Percentiles rank a stretch among this genome's conserved stretches.
phyloP scores from a whole-genome alignment of 140 eudicot genomes.

The Oenanthe javanica region DNA sequence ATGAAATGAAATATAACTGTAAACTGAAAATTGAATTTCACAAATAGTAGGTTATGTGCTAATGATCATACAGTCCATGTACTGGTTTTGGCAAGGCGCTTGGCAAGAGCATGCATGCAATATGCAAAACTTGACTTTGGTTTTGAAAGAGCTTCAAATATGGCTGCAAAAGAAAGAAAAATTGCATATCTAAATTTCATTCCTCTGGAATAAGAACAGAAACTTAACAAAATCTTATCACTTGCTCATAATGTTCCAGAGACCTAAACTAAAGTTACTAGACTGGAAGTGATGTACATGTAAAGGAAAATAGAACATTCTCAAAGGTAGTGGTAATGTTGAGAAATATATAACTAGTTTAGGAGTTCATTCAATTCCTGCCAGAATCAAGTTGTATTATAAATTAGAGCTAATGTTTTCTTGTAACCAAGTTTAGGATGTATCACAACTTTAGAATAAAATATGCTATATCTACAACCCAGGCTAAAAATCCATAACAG shows the following conservation, averaged over 20 bases:
- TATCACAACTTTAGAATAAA: neutral
- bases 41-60: neutral
- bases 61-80: slow-evolving; percentile 63
- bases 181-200: neutral
- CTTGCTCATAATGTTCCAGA: neutral
- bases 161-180: slow-evolving; percentile 35
- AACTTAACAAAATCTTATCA: neutral
- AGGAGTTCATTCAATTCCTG: neutral
- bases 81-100: slow-evolving; percentile 65
- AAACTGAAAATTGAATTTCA: slow-evolving; percentile 5
- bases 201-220: neutral
- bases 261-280: neutral
- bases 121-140: slow-evolving; percentile 71
- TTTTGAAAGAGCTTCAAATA: slow-evolving; percentile 55
- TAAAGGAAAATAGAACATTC: neutral
- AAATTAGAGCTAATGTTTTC: neutral
- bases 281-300: neutral
- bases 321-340: neutral
- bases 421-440: neutral
- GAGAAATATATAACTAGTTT: neutral
- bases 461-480: neutral
- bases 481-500: neutral
- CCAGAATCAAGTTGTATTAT: neutral
- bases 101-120: slow-evolving; percentile 75
- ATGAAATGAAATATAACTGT: neutral